Base-by-base conservation (phyloP, 2,329 filamentous ascomycete species). In the Ceratocystis colombiana region DNA sequence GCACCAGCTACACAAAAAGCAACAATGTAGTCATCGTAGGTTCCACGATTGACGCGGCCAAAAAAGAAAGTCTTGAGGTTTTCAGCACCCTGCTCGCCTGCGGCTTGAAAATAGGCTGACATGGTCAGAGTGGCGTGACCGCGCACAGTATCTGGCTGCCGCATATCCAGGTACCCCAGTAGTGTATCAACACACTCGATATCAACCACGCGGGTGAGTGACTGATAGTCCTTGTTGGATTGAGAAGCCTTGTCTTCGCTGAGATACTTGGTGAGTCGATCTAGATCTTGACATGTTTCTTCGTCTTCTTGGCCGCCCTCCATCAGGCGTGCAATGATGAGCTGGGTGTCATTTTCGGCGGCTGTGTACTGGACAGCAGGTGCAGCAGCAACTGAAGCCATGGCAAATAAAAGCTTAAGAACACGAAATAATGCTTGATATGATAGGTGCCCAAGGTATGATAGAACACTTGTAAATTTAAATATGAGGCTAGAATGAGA, bases 1-100 rank as follows among this genome's bases (percentile, higher is more conserved):
- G 87, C 85, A 1, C 91, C 85, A 5, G 91, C 90, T n/a, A 92
- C 91, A 64, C 92, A 97, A 74, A 96, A 97, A 5, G 92, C 92
- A 62, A 94, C 81, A 65, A 96, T 90, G 70, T 95, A 84, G 75
- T 96, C 90, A 72, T 96, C 92, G 69, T 91, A 89, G 28, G 88
- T 93, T 64, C 86, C 86, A 69, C 87, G 85, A 70, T 82, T 77
- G 17, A 96, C 80, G 64, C 87, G 85, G 17, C 83, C 79, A 65
- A 86, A 86, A 73, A 96, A 88, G 74, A 94, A 93, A 4, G 82
- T 82, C 4, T 84, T 83, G 62, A 96, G 83, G 70, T 86, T 82
- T 70, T 84, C 80, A 70, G 85, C 81, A 2, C 90, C 90, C 5
- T 83, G 81, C 12, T 92, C 84, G 64, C 85, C 84, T 2, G 88